These are phyloP conservation scores for Dysphania ambrosioides DNA, from an alignment of 148 eudicot genomes.

Conservation along the genomic window DNA sequence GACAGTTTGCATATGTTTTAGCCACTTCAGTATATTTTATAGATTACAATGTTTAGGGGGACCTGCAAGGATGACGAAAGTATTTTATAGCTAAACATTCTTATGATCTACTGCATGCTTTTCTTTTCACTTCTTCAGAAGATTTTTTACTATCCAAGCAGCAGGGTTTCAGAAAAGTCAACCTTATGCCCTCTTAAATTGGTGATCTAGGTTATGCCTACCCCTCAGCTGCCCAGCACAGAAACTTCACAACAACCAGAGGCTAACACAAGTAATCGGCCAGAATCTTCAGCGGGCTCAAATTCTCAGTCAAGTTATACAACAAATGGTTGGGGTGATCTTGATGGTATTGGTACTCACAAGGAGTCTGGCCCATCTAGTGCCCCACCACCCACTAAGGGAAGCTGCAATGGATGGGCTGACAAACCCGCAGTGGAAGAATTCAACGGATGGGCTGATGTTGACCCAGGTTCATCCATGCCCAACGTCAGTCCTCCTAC, in stretches of 20 bases:
- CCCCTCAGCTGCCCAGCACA: neutral
- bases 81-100: neutral
- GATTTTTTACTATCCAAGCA: neutral
- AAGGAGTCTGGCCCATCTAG: constrained; percentile 32
- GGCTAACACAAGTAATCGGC: constrained; percentile 21
- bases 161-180: no score
- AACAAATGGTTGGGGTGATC: constrained; percentile 37
- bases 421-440: constrained; percentile 36
- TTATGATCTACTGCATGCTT: neutral
- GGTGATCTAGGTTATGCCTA: constrained; percentile 33
- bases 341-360: constrained; percentile 22
- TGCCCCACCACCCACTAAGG: constrained; percentile 32
- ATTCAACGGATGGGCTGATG: constrained; percentile 53
- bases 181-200: constrained; percentile 2
- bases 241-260: constrained; percentile 24
- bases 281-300: constrained; percentile 12
- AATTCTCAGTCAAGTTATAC: constrained; percentile 25
- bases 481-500: constrained; percentile 10
- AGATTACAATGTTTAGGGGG: neutral
- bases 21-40: neutral
- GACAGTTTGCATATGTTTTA: neutral
- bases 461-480: constrained; percentile 18
- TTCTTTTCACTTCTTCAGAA: no score
- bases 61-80: neutral
- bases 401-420: constrained; percentile 44